Percentiles rank a stretch among this genome's conserved stretches.
Evolutionary conservation across 2,329 filamentous ascomycete genomes (phyloP).

Genomic region (Ambrosiella beaveri): DNA sequence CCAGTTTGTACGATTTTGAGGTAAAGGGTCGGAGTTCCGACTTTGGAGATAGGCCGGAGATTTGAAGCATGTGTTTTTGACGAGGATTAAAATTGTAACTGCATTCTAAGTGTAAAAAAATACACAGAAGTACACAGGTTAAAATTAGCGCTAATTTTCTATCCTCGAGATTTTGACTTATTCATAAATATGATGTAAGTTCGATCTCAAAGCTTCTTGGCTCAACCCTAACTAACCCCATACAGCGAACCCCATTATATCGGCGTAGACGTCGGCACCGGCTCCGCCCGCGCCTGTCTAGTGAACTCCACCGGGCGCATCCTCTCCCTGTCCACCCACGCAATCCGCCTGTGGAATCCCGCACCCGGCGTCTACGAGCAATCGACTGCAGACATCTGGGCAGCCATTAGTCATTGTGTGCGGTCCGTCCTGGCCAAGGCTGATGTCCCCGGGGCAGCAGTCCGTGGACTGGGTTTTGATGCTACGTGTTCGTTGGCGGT

Average conservation of each 20-base stretch:
- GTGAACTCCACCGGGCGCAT: slow-evolving; percentile 88
- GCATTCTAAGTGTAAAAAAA: too few species aligned
- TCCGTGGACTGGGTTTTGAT: slow-evolving; percentile 90
- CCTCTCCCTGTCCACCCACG: slow-evolving; percentile 52
- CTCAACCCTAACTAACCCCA: not conserved
- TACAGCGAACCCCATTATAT: slow-evolving; percentile 42
- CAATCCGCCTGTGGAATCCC: slow-evolving; percentile 68
- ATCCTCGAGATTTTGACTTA: too few species aligned
- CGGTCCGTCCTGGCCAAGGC: slow-evolving; percentile 65
- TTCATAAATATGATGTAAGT: not conserved
- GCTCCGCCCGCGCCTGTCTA: slow-evolving; percentile 86
- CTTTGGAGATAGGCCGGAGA: too few species aligned
- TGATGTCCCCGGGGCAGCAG: slow-evolving; percentile 47
- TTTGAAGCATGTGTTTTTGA: too few species aligned
- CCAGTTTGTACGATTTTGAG: too few species aligned
- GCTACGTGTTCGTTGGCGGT: slow-evolving; percentile 95
- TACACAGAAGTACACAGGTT: too few species aligned
- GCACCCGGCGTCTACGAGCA: slow-evolving; percentile 74
- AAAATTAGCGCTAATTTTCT: too few species aligned
- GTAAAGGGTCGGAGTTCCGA: too few species aligned
- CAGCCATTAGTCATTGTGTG: slow-evolving; percentile 79
- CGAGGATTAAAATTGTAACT: too few species aligned
- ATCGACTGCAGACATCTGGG: slow-evolving; percentile 96
- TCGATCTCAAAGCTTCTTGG: not conserved
- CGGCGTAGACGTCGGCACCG: slow-evolving; percentile 91